These are phyloP conservation scores for Aspergillus brasiliensis DNA, from an alignment of 2,329 filamentous ascomycete genomes.

Conservation along the genomic window DNA sequence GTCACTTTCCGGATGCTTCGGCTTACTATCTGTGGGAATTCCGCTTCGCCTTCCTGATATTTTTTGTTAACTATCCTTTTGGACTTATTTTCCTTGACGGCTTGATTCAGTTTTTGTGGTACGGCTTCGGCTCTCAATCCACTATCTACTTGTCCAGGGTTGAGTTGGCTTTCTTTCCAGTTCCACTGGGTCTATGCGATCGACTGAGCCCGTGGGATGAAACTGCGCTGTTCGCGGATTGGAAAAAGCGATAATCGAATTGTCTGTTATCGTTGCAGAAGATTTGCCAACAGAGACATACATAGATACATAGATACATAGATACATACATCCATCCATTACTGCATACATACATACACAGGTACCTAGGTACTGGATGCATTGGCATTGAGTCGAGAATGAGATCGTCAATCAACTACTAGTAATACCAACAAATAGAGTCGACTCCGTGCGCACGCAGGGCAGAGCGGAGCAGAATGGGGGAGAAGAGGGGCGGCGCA, in stretches of 20 bases:
- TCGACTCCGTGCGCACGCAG: constrained; percentile 1
- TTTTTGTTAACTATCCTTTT: too few species aligned
- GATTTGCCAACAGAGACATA: background rate
- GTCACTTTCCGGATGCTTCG: constrained; percentile 23
- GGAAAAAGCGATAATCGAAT: background rate
- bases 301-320: background rate
- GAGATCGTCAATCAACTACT: background rate
- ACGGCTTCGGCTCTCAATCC: background rate
- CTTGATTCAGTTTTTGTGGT: background rate
- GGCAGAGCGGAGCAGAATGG: background rate
- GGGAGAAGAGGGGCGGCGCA: background rate
- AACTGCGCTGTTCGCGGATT: background rate
- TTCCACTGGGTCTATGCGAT: background rate
- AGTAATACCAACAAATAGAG: background rate
- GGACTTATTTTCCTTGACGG: too few species aligned
- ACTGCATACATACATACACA: background rate
- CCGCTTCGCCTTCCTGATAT: constrained; percentile 14
- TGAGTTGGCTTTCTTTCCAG: background rate
- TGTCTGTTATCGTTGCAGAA: background rate
- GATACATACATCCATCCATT: background rate
- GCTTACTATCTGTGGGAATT: constrained; percentile 36
- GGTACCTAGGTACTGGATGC: background rate
- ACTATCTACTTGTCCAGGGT: background rate
- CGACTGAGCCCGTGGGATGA: background rate
- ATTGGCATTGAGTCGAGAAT: background rate